Base-by-base conservation (phyloP, 805 yeast species). In the Sugiyamaella floridensis region DNA sequence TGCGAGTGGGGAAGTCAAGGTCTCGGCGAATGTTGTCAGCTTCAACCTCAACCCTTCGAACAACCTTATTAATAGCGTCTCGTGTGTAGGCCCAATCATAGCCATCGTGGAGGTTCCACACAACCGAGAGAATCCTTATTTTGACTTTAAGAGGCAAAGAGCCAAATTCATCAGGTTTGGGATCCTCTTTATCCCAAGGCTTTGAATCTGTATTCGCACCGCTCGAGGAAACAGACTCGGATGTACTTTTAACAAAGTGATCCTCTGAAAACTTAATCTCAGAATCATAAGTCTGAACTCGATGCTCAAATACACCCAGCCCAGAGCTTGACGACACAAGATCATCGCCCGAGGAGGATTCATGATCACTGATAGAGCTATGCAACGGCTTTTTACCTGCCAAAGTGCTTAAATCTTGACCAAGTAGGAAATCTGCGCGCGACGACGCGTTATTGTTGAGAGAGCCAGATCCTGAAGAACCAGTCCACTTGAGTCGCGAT, bases 81-180 rank as follows among this genome's bases (percentile, higher is more conserved):
- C 95, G 76, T 0, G 98, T 89, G 43, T 80, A 79, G 51, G 77
- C 78, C 95, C 97, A 89, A 61, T 93, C 98, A 63, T 83, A 93
- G 0, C 99, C 99, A 70, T 93, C 99, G 65, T 78, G 82, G 16
- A 92, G 68, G 52, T 69, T 63, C 72, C 73, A 71, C 9, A 61
- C 53, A 2, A 65, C 47, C 14, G 49, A 40, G 6, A 50, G 18
- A 15, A 45, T 29, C 26, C 45, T 12, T 5, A 40, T 11, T 28
- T 40, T 29, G 16, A 40, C 22, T 18, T 42, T 49, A 4, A 28
- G 48, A 16, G 48, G 48, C 19, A 20, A 42, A n/a, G 20, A 8
- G 7, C 26, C 26, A 15, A 20, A 14, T 7, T 42, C 26, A 14
- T 42, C 44, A 14, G 15, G 19, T 2, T 22, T 16, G 11, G 22